Conservation (phyloP, 2,329 filamentous ascomycete genomes). For the Pestalotiopsis sp. region DNA sequence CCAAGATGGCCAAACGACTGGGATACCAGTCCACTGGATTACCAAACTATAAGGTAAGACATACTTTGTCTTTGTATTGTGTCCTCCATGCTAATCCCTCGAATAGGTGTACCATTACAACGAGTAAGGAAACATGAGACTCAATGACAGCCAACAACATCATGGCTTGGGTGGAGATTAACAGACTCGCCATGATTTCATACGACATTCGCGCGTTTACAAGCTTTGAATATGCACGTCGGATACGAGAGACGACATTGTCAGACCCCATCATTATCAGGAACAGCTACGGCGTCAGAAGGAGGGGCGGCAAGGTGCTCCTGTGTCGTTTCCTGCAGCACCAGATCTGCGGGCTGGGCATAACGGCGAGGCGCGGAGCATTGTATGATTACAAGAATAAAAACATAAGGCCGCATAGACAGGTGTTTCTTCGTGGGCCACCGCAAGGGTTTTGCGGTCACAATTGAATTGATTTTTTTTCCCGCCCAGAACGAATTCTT, state of each 20-base stretch:
- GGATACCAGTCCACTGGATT: slow-evolving; percentile 87
- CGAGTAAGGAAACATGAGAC: slow-evolving; percentile 56
- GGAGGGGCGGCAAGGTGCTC: background rate
- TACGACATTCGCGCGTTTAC: background rate
- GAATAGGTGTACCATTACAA: slow-evolving; percentile 85
- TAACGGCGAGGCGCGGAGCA: background rate
- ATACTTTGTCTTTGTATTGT: background rate
- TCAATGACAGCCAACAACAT: background rate
- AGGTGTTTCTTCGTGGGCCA: slow-evolving; percentile 7
- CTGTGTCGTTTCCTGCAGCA: background rate
- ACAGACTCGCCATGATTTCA: background rate
- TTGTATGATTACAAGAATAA: slow-evolving; percentile 9
- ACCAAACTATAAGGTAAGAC: slow-evolving; percentile 90
- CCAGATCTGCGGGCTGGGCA: background rate
- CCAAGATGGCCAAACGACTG: slow-evolving; percentile 90
- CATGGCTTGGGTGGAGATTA: background rate
- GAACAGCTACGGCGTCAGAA: background rate
- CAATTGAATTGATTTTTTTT: background rate
- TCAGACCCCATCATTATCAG: slow-evolving; percentile 10
- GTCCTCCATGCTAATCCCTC: background rate
- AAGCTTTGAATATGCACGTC: slow-evolving; percentile 5
- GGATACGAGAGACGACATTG: background rate
- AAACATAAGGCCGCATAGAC: slow-evolving; percentile 8
- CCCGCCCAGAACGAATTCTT: background rate
- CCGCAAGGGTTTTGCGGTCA: background rate